Conservation (phyloP, 2,329 filamentous ascomycete species). For the Aspergillus japonicus region DNA sequence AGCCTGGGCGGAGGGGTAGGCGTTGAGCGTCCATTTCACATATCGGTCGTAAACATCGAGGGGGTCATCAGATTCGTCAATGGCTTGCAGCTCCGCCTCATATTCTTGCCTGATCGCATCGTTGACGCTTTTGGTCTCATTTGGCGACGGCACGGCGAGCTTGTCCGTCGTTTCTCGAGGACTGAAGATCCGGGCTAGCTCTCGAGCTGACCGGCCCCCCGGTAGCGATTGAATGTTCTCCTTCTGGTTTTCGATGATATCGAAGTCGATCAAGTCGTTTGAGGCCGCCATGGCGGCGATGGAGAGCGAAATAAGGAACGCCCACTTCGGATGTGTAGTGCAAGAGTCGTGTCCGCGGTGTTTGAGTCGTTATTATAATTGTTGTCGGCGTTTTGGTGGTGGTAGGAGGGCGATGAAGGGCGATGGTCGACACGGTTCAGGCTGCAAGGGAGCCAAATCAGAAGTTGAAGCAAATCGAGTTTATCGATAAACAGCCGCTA, state of each 20-base stretch:
- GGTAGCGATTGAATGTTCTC: conserved; percentile 96
- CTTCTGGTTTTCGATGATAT: conserved; percentile 93
- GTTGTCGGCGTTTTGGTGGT: not conserved
- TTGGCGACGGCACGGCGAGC: conserved; percentile 63
- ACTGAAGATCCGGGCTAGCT: conserved; percentile 74
- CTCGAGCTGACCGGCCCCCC: conserved; percentile 82
- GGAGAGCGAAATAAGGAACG: conserved; percentile 44
- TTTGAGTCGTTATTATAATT: not conserved
- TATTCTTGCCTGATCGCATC: conserved; percentile 78
- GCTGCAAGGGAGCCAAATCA: not conserved
- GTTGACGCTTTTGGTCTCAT: conserved; percentile 73
- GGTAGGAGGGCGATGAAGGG: not conserved
- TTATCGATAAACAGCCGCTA: conserved; percentile 40
- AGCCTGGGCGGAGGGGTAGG: conserved; percentile 90
- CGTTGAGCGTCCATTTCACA: conserved; percentile 92
- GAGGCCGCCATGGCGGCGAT: conserved; percentile 45
- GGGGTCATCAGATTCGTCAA: conserved; percentile 88
- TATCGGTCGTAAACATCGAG: conserved; percentile 96
- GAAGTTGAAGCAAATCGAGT: conserved; percentile 9
- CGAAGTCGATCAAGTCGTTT: conserved; percentile 62
- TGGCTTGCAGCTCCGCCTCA: conserved; percentile 74
- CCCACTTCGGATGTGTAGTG: not conserved
- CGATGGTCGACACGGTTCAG: not conserved
- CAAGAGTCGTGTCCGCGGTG: not conserved
- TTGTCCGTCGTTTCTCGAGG: conserved; percentile 48